A percentile compares a stretch with the other conserved stretches of the same genome.
Conservation (phyloP, 208 protist genomes). For the Herpetomonas muscarum region DNA sequence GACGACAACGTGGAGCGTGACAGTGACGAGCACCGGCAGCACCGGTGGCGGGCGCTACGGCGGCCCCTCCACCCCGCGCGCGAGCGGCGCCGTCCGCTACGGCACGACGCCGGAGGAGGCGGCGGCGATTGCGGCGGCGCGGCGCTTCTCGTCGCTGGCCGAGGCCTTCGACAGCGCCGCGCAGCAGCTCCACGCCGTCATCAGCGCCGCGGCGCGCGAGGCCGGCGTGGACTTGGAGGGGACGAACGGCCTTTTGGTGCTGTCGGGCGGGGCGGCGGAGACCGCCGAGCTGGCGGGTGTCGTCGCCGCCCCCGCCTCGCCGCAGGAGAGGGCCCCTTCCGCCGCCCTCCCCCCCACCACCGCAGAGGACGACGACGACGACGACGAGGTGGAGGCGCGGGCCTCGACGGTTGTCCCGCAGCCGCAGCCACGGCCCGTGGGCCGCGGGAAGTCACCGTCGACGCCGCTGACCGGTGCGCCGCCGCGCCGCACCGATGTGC, state of each 20-base stretch:
- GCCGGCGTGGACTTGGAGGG: slow-evolving; percentile 25
- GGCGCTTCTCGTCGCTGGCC: slow-evolving; percentile 25
- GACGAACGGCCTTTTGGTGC: not conserved
- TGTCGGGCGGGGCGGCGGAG: not conserved
- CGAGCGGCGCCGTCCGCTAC: not conserved
- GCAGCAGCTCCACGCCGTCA: slow-evolving; percentile 17
- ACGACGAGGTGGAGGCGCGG: not conserved
- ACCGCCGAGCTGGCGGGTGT: too few species aligned
- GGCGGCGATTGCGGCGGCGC: slow-evolving; percentile 18
- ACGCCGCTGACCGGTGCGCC: not conserved
- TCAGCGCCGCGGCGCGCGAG: slow-evolving; percentile 28
- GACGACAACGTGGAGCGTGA: slow-evolving; percentile 1
- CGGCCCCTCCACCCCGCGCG: not conserved
- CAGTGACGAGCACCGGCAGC: slow-evolving; percentile 1
- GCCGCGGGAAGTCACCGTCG: not conserved
- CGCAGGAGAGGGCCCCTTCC: too few species aligned
- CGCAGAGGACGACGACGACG: not conserved
- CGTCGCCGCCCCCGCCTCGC: too few species aligned
- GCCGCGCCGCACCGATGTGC: not conserved
- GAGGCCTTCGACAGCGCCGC: slow-evolving; percentile 52
- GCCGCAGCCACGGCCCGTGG: slow-evolving; percentile 2
- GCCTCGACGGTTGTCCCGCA: not conserved
- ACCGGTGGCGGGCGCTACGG: not conserved
- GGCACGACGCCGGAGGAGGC: slow-evolving; percentile 22
- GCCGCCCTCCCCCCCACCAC: too few species aligned